Evolutionary conservation across 2,329 filamentous ascomycete species (phyloP).

Genomic region (Ustilaginoidea virens): DNA sequence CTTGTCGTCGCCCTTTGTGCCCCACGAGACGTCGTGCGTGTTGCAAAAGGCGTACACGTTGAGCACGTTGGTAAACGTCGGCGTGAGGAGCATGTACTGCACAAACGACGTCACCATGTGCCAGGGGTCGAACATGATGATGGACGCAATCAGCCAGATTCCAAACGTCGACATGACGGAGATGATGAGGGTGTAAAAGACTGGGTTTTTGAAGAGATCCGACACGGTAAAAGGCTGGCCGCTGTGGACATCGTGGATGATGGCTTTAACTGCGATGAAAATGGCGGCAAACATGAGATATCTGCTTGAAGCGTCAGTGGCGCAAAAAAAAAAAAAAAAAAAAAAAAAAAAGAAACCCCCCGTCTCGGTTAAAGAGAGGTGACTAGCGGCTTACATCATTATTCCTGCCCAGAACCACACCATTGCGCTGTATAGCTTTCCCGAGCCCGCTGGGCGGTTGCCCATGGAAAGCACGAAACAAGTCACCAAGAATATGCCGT

Average conservation of each 20-base stretch:
- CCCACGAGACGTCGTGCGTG: conserved; percentile 95
- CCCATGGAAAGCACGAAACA: conserved; percentile 92
- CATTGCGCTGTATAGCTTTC: conserved; percentile 89
- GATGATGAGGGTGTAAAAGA: conserved; percentile 89
- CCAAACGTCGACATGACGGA: conserved; percentile 85
- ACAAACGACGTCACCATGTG: conserved; percentile 95
- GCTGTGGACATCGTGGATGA: conserved; percentile 52
- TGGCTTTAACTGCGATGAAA: conserved; percentile 81
- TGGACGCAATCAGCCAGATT: conserved; percentile 79
- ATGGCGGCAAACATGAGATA: conserved; percentile 91
- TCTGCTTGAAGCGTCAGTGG: conserved; percentile 20
- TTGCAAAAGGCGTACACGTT: conserved; percentile 99
- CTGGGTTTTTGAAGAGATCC: conserved; percentile 68
- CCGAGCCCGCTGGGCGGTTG: conserved; percentile 87
- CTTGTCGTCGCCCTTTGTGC: conserved; percentile 96
- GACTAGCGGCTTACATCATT: conserved; percentile 53
- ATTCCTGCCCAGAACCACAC: conserved; percentile 96
- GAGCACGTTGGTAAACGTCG: conserved; percentile 94
- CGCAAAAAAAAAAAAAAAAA: neutral
- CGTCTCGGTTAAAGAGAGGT: too few relatives aligned
- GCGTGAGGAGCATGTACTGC: conserved; percentile 89
- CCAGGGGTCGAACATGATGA: conserved; percentile 97
- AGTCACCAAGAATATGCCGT: conserved; percentile 78
- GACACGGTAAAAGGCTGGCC: conserved; percentile 49
- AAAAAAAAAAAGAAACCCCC: too few relatives aligned